phyloP scores from a whole-genome alignment of 2,329 filamentous ascomycete species.

The Talaromyces sp. region DNA sequence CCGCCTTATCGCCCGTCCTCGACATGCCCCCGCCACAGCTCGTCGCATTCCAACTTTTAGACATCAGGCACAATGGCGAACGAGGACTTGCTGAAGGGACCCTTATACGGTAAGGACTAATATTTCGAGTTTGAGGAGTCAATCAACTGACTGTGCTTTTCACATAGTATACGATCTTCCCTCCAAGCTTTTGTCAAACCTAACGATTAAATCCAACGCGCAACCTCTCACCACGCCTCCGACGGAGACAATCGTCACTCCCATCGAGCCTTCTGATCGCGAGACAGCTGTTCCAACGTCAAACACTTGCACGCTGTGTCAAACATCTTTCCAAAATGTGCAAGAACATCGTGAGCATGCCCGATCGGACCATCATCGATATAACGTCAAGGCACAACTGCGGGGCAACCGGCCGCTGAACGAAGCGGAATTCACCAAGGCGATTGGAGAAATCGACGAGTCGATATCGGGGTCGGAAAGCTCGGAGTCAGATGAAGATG shows the following conservation, averaged over 20 bases:
- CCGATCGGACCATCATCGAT: slow-evolving; percentile 85
- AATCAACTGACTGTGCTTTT: neutral
- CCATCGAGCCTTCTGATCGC: slow-evolving; percentile 35
- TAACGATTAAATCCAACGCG: slow-evolving; percentile 56
- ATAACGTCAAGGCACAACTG: slow-evolving; percentile 90
- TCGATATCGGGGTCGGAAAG: slow-evolving; percentile 78
- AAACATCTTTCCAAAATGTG: slow-evolving; percentile 65
- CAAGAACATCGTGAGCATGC: slow-evolving; percentile 81
- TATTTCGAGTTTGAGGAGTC: neutral
- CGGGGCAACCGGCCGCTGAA: slow-evolving; percentile 67
- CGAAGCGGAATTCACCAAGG: slow-evolving; percentile 79
- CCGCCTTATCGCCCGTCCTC: neutral
- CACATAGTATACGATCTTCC: slow-evolving; percentile 75
- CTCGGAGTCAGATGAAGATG: slow-evolving; percentile 66
- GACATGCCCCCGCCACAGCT: neutral
- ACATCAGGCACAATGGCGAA: slow-evolving; percentile 15
- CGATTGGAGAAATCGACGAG: slow-evolving; percentile 83
- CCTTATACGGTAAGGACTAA: slow-evolving; percentile 16
- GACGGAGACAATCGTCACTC: slow-evolving; percentile 22
- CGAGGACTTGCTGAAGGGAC: slow-evolving; percentile 15
- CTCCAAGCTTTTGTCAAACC: slow-evolving; percentile 63
- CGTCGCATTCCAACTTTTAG: neutral
- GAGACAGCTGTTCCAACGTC: slow-evolving; percentile 47
- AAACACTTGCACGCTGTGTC: slow-evolving; percentile 78
- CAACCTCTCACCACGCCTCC: slow-evolving; percentile 28